Conservation (phyloP, 1,139 yeast genomes). For the Candida sp. region DNA sequence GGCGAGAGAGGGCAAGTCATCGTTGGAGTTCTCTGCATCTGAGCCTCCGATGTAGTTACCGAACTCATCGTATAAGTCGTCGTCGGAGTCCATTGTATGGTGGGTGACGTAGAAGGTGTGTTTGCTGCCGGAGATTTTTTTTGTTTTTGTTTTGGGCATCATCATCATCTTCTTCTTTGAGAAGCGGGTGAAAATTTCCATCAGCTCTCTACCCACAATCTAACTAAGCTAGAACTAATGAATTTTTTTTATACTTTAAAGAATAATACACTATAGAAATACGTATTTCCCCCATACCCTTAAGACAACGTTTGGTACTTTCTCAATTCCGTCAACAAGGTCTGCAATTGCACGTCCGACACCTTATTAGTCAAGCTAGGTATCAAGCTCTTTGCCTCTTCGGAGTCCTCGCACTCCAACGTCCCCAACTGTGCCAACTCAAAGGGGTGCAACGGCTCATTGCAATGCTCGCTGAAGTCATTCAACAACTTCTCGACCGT, state of each 20-base stretch:
- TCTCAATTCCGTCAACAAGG: slow-evolving; percentile 83
- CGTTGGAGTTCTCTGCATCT: slow-evolving; percentile 39
- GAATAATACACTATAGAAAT: background rate
- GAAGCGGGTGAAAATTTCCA: background rate
- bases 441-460: slow-evolving; percentile 83
- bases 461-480: slow-evolving; percentile 61
- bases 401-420: slow-evolving; percentile 94
- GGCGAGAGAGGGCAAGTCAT: slow-evolving; percentile 7
- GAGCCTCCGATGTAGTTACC: slow-evolving; percentile 74
- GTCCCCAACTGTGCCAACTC: slow-evolving; percentile 96
- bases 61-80: slow-evolving; percentile 78
- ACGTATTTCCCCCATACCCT: background rate
- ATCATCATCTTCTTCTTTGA: no score
- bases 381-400: slow-evolving; percentile 93
- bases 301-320: slow-evolving; percentile 56
- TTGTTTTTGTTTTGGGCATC: background rate
- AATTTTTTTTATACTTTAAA: no score
- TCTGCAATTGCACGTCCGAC: slow-evolving; percentile 85
- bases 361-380: slow-evolving; percentile 86
- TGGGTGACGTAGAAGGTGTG: background rate
- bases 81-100: slow-evolving; percentile 15
- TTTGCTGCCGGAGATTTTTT: background rate
- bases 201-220: background rate
- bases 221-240: background rate
- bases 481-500: slow-evolving; percentile 90